Evolutionary conservation across 1,139 yeast species (phyloP).

Genomic region (Hyphopichia buzzinii): DNA sequence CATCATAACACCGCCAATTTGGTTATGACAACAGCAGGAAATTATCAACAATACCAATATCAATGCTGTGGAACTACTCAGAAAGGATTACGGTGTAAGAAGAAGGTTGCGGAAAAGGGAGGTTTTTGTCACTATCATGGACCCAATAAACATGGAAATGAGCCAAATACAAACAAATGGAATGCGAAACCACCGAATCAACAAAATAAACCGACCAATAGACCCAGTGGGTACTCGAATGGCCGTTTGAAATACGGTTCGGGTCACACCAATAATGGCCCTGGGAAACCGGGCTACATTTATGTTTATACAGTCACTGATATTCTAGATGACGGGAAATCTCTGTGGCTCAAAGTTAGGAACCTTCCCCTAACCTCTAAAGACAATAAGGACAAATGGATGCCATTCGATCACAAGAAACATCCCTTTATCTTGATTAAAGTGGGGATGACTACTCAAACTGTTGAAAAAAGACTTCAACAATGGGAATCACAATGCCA

Average conservation of each 20-base stretch:
- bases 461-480: conserved; percentile 38
- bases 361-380: conserved; percentile 26
- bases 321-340: conserved; percentile 22
- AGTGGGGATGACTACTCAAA: conserved; percentile 55
- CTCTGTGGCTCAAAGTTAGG: conserved; percentile 31
- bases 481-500: conserved; percentile 60
- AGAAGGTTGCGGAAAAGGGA: conserved; percentile 4
- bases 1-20: too few species aligned
- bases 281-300: conserved; percentile 36
- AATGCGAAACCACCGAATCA: background rate
- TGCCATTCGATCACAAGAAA: conserved; percentile 36
- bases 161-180: background rate
- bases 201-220: background rate
- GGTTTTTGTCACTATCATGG: conserved; percentile 30
- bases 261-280: too few species aligned
- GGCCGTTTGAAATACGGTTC: background rate
- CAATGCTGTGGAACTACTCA: conserved; percentile 34
- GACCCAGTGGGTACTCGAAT: background rate
- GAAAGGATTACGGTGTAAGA: conserved; percentile 30
- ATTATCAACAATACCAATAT: too few species aligned
- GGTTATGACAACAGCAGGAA: too few species aligned
- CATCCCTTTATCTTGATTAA: conserved; percentile 45
- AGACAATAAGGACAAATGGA: conserved; percentile 27
- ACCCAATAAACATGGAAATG: background rate
- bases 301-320: conserved; percentile 52